Evolutionary conservation across 1,284 basidiomycete species (phyloP).

Genomic region (Ustilago loliicola): DNA sequence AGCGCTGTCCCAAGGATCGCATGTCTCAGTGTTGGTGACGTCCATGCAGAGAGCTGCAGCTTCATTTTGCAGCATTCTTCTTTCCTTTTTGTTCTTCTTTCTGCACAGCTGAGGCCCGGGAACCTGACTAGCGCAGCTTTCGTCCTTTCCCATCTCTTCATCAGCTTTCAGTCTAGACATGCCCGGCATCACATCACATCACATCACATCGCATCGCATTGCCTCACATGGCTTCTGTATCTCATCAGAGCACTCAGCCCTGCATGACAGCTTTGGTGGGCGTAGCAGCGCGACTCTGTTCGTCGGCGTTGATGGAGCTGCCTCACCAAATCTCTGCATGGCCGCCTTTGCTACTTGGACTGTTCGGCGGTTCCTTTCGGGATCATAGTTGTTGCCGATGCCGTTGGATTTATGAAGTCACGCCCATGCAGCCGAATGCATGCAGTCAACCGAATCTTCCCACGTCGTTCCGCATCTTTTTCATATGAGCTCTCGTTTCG

Average conservation of each 20-base stretch:
- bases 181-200: constrained; percentile 7
- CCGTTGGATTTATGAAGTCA: background rate
- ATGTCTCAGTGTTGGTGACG: background rate
- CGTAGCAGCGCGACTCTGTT: too few species aligned
- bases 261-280: background rate
- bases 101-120: background rate
- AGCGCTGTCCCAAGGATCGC: background rate
- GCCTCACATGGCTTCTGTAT: background rate
- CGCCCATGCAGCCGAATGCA: background rate
- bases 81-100: background rate
- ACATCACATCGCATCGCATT: background rate
- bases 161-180: background rate
- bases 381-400: background rate
- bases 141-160: background rate
- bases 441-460: background rate
- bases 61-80: background rate
- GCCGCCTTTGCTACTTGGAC: background rate
- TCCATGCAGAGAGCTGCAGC: background rate
- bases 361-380: too few species aligned
- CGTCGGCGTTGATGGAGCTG: too few species aligned
- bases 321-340: too few species aligned
- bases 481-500: background rate
- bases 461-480: background rate
- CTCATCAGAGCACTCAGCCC: background rate
- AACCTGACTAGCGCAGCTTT: background rate